These are phyloP conservation scores for Aspergillus sp. DNA, from an alignment of 2,329 filamentous ascomycete species.

Conservation along the genomic window DNA sequence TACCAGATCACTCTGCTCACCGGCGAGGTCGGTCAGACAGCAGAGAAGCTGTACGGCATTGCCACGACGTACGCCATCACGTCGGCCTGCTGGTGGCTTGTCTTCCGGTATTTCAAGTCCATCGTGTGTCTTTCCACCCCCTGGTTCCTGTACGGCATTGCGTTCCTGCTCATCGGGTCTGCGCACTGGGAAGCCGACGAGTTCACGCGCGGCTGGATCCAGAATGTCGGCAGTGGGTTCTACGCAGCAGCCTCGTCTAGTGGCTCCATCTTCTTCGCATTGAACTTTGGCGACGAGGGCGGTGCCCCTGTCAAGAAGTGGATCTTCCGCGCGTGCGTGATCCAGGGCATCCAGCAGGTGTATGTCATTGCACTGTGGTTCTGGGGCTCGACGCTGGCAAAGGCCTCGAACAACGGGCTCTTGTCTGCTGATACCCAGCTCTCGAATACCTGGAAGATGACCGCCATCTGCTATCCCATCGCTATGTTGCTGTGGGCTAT, in stretches of 20 bases:
- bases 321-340: slow-evolving; percentile 65
- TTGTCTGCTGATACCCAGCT: slow-evolving; percentile 32
- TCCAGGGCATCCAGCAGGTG: slow-evolving; percentile 67
- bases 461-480: slow-evolving; percentile 54
- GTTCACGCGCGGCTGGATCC: slow-evolving; percentile 20
- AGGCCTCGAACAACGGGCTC: slow-evolving; percentile 18
- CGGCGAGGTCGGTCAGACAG: slow-evolving; percentile 61
- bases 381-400: slow-evolving; percentile 55
- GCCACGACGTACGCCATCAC: slow-evolving; percentile 59
- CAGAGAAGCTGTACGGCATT: slow-evolving; percentile 60
- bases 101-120: slow-evolving; percentile 60
- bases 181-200: too few species aligned
- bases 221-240: slow-evolving; percentile 60
- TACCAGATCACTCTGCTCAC: slow-evolving; percentile 69
- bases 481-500: slow-evolving; percentile 58
- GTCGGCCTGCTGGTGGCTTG: slow-evolving; percentile 62
- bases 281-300: slow-evolving; percentile 66
- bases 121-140: slow-evolving; percentile 59
- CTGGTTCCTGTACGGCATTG: slow-evolving; percentile 58
- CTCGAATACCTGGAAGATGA: too few species aligned
- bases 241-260: slow-evolving; percentile 64
- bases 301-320: slow-evolving; percentile 63
- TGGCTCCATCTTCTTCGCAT: slow-evolving; percentile 65
- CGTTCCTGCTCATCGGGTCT: slow-evolving; percentile 60
- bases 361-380: slow-evolving; percentile 67